Percentiles rank a stretch among this genome's conserved stretches.
Conservation (phyloP, 257 asterid species). For the Vinca minor region DNA sequence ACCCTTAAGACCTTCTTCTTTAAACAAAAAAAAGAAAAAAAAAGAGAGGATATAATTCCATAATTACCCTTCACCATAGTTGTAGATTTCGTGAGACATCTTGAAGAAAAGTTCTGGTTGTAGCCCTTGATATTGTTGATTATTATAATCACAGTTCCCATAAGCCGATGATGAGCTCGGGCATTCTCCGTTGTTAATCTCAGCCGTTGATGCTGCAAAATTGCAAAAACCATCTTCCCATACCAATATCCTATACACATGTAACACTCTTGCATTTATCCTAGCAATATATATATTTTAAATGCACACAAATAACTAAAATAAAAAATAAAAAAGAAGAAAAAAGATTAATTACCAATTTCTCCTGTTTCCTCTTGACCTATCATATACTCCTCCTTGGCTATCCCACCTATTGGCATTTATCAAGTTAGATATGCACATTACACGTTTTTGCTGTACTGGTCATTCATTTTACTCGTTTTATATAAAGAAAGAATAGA, state of each 20-base stretch:
- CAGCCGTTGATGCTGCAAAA: conserved; percentile 72
- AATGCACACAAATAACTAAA: neutral
- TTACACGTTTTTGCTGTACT: neutral
- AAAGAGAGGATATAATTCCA: too few relatives aligned
- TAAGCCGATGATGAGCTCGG: conserved; percentile 34
- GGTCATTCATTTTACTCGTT: neutral
- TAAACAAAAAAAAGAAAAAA: neutral
- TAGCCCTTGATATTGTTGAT: conserved; percentile 60
- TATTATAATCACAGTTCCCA: conserved; percentile 31
- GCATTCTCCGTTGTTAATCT: conserved; percentile 45
- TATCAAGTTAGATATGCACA: neutral
- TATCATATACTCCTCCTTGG: conserved; percentile 91
- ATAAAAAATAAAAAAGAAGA: neutral
- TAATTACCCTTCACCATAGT: conserved; percentile 93
- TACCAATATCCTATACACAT: conserved; percentile 65
- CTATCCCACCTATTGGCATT: conserved; percentile 69
- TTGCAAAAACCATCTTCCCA: conserved; percentile 99
- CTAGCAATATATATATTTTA: neutral
- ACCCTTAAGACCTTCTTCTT: neutral
- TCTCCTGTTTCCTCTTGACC: conserved; percentile 93
- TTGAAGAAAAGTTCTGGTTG: conserved; percentile 97
- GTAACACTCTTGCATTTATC: neutral
- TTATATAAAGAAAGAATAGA: neutral
- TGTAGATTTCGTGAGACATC: conserved; percentile 99
- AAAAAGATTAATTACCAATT: conserved; percentile 52